Evolutionary conservation across 495 filamentous ascomycete species (phyloP).

Genomic region (Penicillium roqueforti): DNA sequence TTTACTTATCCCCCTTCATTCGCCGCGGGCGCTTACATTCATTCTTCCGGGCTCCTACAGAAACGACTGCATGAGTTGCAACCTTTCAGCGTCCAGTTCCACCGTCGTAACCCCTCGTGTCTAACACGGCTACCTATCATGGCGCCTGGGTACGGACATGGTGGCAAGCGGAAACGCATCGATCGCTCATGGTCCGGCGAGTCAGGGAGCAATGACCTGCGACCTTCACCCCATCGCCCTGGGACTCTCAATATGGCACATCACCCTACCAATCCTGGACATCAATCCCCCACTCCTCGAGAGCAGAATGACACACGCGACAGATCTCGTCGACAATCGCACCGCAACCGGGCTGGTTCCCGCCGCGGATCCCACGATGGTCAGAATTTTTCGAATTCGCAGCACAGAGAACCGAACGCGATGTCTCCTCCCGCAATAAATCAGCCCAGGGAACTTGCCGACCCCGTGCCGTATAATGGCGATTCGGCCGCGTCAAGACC

Average conservation of each 20-base stretch:
- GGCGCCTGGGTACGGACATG: conserved; percentile 49
- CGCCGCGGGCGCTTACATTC: conserved; percentile 15
- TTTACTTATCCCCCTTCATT: not conserved
- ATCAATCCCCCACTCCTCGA: conserved; percentile 36
- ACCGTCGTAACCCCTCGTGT: conserved; percentile 29
- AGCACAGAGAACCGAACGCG: conserved; percentile 30
- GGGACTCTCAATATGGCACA: conserved; percentile 56
- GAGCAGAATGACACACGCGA: conserved; percentile 45
- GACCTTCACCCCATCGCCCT: conserved; percentile 64
- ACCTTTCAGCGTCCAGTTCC: conserved; percentile 29
- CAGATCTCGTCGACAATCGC: conserved; percentile 38
- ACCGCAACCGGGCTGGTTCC: conserved; percentile 37
- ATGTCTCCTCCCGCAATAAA: conserved; percentile 38
- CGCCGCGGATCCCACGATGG: conserved; percentile 30
- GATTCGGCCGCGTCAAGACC: conserved; percentile 15
- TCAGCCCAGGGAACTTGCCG: conserved; percentile 25
- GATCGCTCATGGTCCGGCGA: conserved; percentile 52
- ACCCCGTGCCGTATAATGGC: conserved; percentile 26
- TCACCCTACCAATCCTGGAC: conserved; percentile 28
- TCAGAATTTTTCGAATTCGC: conserved; percentile 32
- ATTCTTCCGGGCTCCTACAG: conserved; percentile 12
- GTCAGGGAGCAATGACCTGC: conserved; percentile 43
- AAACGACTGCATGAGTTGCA: conserved; percentile 38
- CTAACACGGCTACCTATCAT: conserved; percentile 34
- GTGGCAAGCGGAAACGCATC: conserved; percentile 56